phyloP scores from a whole-genome alignment of 2,329 filamentous ascomycete genomes.

The Hypocreales sp. region DNA sequence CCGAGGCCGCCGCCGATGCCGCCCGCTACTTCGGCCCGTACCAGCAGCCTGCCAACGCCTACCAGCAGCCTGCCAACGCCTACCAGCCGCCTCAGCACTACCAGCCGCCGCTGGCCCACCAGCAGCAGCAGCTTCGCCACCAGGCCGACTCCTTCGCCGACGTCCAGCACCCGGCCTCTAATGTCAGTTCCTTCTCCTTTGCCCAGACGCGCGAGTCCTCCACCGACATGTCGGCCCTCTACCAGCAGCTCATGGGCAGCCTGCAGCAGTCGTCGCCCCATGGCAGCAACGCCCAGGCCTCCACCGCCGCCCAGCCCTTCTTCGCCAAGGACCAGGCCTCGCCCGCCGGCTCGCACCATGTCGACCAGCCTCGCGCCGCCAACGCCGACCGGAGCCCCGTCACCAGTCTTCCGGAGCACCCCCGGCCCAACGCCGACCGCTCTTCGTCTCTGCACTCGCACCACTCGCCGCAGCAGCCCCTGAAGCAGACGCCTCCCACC shows the following conservation, averaged over 20 bases:
- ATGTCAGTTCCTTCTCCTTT: slow-evolving; percentile 11
- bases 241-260: slow-evolving; percentile 22
- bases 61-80: slow-evolving; percentile 11
- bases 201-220: slow-evolving; percentile 20
- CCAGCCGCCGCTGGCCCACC: slow-evolving; percentile 5
- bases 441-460: slow-evolving; percentile 15
- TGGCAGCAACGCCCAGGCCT: slow-evolving; percentile 19
- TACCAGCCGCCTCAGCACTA: slow-evolving; percentile 11
- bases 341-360: slow-evolving; percentile 19
- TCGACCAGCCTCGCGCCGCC: slow-evolving; percentile 22
- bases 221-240: slow-evolving; percentile 18
- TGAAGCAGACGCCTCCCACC: slow-evolving; percentile 12
- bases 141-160: slow-evolving; percentile 11
- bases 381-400: slow-evolving; percentile 28
- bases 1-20: slow-evolving; percentile 13
- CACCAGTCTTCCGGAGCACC: slow-evolving; percentile 26
- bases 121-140: background rate
- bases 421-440: slow-evolving; percentile 20
- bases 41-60: slow-evolving; percentile 13
- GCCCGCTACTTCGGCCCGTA: slow-evolving; percentile 14
- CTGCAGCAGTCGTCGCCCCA: slow-evolving; percentile 24
- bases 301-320: slow-evolving; percentile 20
- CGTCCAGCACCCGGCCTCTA: slow-evolving; percentile 8
- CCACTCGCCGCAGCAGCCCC: slow-evolving; percentile 9
- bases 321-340: slow-evolving; percentile 32